Evolutionary conservation across 306 rosid species (phyloP), one percentile per base, ranked within the genome.

Genomic region (Vicia faba): DNA sequence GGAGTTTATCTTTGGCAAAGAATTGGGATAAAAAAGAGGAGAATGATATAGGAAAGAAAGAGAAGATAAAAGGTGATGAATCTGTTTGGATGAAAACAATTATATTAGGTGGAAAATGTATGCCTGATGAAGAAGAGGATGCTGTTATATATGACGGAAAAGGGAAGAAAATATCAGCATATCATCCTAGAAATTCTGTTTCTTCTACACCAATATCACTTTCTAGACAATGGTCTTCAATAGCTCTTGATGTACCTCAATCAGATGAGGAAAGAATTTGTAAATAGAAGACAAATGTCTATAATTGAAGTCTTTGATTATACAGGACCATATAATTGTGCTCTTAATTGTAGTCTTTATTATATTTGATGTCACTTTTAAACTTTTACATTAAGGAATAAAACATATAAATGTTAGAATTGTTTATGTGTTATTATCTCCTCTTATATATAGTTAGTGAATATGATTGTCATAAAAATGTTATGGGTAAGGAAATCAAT

Each of bases 51-150:
- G 16, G 25, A 1, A 72, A 48, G 39, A 83, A 73, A 56, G 81
- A 9, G 4, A 83, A 68, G 66, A 5, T 71, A 23, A 83, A 84
- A 66, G 4, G 19, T 0, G 90, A 92, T 38, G 97, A 92, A 4
- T 81, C 89, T 0, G 64, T 89, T 10, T 92, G 97, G 97, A 89
- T 79, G 87, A 92, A 87, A 61, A 78, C 95, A 10, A 89, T 92
- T 11, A 92, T 92, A 49, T 33, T 92, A 15, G 97, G 97, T 0
- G 97, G 81, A 35, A 92, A 85, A 75, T 87, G 96, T 72, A 78
- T 33, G 61, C 92, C 86, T 7, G 78, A 89, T 28, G 84, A 82
- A 54, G 88, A 84, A 12, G 95, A 84, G 0, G 81, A 79, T 14
- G 79, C 53, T 26, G 67, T 80, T 0, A 82, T 92, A 2, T 84